These are phyloP conservation scores for Acanthamoeba healyi DNA, from an alignment of 208 protist genomes.

Conservation along the genomic window DNA sequence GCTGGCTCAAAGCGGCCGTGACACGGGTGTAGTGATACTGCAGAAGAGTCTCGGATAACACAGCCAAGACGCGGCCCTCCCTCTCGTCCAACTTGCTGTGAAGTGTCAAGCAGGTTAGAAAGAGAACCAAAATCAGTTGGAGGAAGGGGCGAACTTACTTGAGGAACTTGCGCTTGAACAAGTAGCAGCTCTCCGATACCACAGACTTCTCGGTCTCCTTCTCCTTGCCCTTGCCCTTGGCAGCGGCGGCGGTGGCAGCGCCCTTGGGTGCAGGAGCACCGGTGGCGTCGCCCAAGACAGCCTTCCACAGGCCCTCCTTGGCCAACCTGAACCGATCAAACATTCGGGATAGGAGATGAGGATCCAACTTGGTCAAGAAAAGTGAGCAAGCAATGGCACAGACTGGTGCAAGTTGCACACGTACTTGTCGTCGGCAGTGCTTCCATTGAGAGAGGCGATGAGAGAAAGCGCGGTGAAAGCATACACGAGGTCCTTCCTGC, in stretches of 20 bases:
- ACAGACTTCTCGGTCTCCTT: neutral
- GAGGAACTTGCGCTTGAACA: conserved; percentile 67
- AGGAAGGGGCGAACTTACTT: neutral
- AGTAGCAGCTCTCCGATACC: neutral
- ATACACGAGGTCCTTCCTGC: conserved; percentile 72
- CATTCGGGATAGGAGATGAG: neutral
- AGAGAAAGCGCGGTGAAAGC: conserved; percentile 55
- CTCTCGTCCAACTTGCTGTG: conserved; percentile 67
- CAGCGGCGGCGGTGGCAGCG: neutral
- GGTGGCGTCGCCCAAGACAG: conserved; percentile 13
- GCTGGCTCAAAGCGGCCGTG: neutral
- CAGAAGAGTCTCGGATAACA: conserved; percentile 50
- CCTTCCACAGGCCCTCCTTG: conserved; percentile 61
- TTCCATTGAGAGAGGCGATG: neutral
- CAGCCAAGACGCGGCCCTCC: conserved; percentile 9
- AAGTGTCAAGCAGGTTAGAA: neutral
- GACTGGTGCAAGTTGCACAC: neutral
- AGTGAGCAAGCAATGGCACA: neutral
- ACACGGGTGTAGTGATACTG: conserved; percentile 39
- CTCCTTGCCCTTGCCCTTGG: conserved; percentile 71
- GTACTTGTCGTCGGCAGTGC: conserved; percentile 19
- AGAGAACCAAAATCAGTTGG: neutral
- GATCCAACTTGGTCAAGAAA: neutral
- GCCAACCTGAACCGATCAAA: neutral
- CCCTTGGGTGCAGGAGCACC: conserved; percentile 5